These are phyloP conservation scores for Candida suzukii DNA, from an alignment of 805 yeast species.

Conservation along the genomic window DNA sequence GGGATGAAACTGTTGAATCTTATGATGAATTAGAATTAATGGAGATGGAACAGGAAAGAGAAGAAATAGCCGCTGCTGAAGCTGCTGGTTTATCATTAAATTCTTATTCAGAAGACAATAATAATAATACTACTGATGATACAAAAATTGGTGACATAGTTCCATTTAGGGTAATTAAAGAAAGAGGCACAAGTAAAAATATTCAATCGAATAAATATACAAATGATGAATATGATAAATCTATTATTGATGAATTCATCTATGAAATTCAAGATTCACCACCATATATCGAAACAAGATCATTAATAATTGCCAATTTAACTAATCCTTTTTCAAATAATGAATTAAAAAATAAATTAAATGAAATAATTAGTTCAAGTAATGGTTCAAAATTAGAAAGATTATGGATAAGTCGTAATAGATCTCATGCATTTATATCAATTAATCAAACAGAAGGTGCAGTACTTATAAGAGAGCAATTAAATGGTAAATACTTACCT, in stretches of 20 bases:
- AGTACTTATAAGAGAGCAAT: conserved; percentile 22
- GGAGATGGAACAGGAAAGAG: not conserved
- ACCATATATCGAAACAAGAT: conserved; percentile 32
- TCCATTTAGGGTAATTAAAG: too few species aligned
- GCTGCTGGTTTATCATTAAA: not conserved
- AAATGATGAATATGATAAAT: conserved; percentile 10
- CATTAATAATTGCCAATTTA: conserved; percentile 37
- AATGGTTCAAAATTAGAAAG: conserved; percentile 26
- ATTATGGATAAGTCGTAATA: conserved; percentile 35
- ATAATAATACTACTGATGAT: not conserved
- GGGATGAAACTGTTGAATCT: not conserved
- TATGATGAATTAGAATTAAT: not conserved
- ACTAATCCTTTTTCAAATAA: conserved; percentile 31
- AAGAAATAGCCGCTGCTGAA: not conserved
- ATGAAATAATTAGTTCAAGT: conserved; percentile 21
- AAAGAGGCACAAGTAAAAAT: not conserved
- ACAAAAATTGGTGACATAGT: not conserved
- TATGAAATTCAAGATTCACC: conserved; percentile 28
- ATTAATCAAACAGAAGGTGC: conserved; percentile 35
- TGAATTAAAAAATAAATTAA: conserved; percentile 30
- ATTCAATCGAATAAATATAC: not conserved
- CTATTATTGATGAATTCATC: conserved; percentile 21
- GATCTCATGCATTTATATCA: conserved; percentile 37
- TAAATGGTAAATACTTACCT: conserved; percentile 32
- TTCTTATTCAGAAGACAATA: not conserved